Conservation (phyloP, 78 protist genomes). For the Dictyostelium firmibasis region DNA sequence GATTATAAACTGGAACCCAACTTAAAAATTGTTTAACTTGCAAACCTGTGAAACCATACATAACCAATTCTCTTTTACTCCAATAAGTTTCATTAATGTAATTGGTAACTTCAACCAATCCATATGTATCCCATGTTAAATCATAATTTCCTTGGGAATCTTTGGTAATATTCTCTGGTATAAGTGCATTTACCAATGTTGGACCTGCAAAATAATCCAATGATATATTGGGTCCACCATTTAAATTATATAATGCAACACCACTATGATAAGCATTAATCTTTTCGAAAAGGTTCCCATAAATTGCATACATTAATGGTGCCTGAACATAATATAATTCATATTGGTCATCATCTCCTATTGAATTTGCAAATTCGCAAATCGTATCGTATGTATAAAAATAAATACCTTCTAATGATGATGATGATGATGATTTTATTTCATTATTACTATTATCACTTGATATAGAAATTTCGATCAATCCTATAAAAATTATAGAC, state of each 20-base stretch:
- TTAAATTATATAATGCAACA: slow-evolving; percentile 1
- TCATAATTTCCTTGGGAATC: neutral
- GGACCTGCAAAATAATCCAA: neutral
- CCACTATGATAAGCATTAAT: slow-evolving; percentile 51
- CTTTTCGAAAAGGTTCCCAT: slow-evolving; percentile 35
- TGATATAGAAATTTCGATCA: neutral
- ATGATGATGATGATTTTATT: too few species aligned
- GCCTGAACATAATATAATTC: slow-evolving; percentile 18
- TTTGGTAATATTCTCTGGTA: neutral
- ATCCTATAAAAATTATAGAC: neutral
- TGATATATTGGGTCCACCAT: neutral
- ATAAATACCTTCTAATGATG: neutral
- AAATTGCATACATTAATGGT: slow-evolving; percentile 26
- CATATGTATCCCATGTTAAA: neutral
- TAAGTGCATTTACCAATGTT: neutral
- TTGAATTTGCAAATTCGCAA: neutral
- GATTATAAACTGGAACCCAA: neutral
- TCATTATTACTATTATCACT: neutral
- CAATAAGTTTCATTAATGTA: neutral
- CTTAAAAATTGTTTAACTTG: neutral
- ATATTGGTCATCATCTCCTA: neutral
- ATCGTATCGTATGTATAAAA: neutral
- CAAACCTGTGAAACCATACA: neutral
- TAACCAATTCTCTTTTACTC: neutral
- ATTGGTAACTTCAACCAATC: neutral